Evolutionary conservation across 495 filamentous ascomycete genomes (phyloP).

Genomic region (Extremus antarcticus): DNA sequence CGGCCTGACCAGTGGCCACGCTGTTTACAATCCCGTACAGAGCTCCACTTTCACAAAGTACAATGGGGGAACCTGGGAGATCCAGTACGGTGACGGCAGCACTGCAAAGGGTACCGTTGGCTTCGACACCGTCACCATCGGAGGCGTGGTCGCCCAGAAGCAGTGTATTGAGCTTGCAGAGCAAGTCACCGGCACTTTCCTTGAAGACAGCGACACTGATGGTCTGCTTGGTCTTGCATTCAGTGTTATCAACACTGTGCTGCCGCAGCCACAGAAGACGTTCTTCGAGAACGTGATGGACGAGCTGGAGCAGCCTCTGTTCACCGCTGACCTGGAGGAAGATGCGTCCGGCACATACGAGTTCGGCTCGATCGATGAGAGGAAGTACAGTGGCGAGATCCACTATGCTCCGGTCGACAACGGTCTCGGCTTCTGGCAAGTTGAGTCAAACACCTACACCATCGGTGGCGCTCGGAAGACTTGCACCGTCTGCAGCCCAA

Average conservation of each 20-base stretch:
- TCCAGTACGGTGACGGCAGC: slow-evolving; percentile 66
- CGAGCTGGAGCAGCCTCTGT: slow-evolving; percentile 54
- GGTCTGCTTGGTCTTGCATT: slow-evolving; percentile 76
- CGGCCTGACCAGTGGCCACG: slow-evolving; percentile 38
- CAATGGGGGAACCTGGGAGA: slow-evolving; percentile 45
- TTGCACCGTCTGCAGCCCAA: slow-evolving; percentile 24
- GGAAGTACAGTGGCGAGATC: slow-evolving; percentile 54
- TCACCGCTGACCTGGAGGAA: slow-evolving; percentile 59
- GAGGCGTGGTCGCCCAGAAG: slow-evolving; percentile 52
- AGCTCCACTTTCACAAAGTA: slow-evolving; percentile 45
- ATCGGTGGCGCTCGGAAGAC: slow-evolving; percentile 42
- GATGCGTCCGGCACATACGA: slow-evolving; percentile 58
- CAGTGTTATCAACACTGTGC: slow-evolving; percentile 58
- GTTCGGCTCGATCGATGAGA: slow-evolving; percentile 60
- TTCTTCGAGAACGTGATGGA: slow-evolving; percentile 70
- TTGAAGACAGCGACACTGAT: slow-evolving; percentile 48
- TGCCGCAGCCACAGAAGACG: slow-evolving; percentile 56
- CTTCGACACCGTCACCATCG: slow-evolving; percentile 62
- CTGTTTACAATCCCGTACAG: slow-evolving; percentile 49
- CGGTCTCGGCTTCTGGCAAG: slow-evolving; percentile 65
- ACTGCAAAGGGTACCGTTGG: slow-evolving; percentile 56
- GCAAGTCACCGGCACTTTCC: slow-evolving; percentile 51
- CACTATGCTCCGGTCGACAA: slow-evolving; percentile 53
- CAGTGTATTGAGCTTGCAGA: slow-evolving; percentile 67
- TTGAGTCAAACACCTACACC: slow-evolving; percentile 46